These are phyloP conservation scores for Bjerkandera adusta DNA, from an alignment of 1,284 basidiomycete genomes.

Conservation along the genomic window DNA sequence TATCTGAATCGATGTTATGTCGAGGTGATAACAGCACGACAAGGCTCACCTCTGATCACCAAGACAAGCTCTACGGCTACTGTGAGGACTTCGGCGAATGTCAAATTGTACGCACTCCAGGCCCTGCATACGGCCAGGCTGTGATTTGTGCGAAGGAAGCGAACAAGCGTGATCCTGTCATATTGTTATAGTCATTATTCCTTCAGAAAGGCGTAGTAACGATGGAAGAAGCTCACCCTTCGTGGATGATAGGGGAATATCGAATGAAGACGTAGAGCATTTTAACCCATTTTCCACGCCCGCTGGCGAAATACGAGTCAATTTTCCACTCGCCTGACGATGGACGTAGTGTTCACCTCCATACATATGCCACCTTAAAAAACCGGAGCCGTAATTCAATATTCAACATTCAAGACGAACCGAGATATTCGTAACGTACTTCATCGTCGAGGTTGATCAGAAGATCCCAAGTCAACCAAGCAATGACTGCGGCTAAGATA, in stretches of 20 bases:
- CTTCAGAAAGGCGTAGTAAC: background rate
- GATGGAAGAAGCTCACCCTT: background rate
- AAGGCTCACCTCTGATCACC: constrained; percentile 1
- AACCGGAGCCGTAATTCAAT: too few relatives aligned
- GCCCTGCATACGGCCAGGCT: background rate
- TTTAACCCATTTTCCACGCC: constrained; percentile 4
- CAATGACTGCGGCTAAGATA: constrained; percentile 1
- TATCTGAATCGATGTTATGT: background rate
- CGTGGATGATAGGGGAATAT: constrained; percentile 2
- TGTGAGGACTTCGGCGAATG: constrained; percentile 9
- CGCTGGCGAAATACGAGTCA: background rate
- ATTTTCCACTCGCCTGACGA: background rate
- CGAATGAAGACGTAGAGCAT: constrained; percentile 6
- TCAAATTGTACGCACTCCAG: constrained; percentile 5
- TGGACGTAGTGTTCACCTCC: background rate
- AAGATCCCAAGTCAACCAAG: constrained; percentile 10
- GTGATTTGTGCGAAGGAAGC: background rate
- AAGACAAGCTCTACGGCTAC: constrained; percentile 8
- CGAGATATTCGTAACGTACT: constrained; percentile 3
- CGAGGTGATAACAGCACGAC: background rate
- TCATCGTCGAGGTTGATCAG: constrained; percentile 9
- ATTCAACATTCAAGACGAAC: too few relatives aligned
- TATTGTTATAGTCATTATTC: background rate
- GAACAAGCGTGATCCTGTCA: constrained; percentile 1
- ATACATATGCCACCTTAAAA: constrained; percentile 1